Conservation (phyloP, 345 rosid genomes). For the Clarkia xantiana region DNA sequence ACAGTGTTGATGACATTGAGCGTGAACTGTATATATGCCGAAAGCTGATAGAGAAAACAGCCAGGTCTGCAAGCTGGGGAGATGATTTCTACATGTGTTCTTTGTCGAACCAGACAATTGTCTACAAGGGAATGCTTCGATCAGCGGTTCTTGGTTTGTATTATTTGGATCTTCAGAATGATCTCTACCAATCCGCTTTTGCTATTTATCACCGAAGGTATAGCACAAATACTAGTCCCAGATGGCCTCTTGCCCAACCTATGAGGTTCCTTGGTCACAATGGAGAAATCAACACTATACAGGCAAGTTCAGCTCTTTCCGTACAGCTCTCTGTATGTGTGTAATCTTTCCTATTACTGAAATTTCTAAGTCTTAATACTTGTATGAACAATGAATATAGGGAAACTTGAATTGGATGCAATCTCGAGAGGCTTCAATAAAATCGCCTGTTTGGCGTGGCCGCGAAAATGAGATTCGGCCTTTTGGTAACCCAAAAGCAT, state of each 20-base stretch:
- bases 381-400: constrained; percentile 22
- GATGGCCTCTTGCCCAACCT: constrained; percentile 99
- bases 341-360: background rate
- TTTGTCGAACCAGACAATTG: constrained; percentile 82
- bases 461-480: constrained; percentile 97
- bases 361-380: constrained; percentile 5
- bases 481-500: constrained; percentile 83
- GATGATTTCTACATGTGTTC: constrained; percentile 83
- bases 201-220: constrained; percentile 95
- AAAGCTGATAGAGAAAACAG: constrained; percentile 68
- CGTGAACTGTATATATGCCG: constrained; percentile 88
- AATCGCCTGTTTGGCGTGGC: constrained; percentile 88
- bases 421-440: constrained; percentile 82
- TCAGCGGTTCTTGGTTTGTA: constrained; percentile 85
- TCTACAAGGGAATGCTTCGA: constrained; percentile 99
- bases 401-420: constrained; percentile 99
- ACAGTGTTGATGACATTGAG: constrained; percentile 77
- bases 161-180: constrained; percentile 72
- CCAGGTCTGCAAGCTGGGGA: constrained; percentile 60
- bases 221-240: constrained; percentile 97
- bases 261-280: constrained; percentile 99
- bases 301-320: constrained; percentile 28
- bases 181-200: constrained; percentile 61
- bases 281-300: constrained; percentile 97
- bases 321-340: background rate